A percentile compares a stretch with the other conserved stretches of the same genome.
These are phyloP conservation scores for Vitis hybrid DNA, from an alignment of 177 flowering plant species.

Conservation along the genomic window DNA sequence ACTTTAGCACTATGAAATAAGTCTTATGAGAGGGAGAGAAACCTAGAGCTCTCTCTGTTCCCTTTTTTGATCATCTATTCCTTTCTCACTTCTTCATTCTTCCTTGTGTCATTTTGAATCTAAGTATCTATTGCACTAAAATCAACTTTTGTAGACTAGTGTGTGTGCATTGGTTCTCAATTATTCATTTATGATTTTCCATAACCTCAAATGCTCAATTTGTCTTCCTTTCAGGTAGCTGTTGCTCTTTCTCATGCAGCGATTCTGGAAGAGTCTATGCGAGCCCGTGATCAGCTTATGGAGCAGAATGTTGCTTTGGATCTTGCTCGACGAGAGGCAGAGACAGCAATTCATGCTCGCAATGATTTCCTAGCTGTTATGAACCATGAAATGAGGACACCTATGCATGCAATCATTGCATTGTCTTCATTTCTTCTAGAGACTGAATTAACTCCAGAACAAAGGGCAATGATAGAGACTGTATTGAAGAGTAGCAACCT, in stretches of 20 bases:
- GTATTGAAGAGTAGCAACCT: constrained; percentile 54
- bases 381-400: constrained; percentile 78
- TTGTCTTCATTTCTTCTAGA: constrained; percentile 50
- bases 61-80: too few relatives aligned
- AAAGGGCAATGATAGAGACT: constrained; percentile 51
- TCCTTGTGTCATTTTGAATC: too few relatives aligned
- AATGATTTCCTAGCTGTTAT: constrained; percentile 70
- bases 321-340: constrained; percentile 50
- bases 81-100: too few relatives aligned
- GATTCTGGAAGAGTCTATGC: constrained; percentile 55
- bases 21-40: too few relatives aligned
- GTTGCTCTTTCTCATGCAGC: constrained; percentile 72
- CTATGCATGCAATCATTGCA: constrained; percentile 52
- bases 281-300: constrained; percentile 48
- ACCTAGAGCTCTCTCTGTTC: too few relatives aligned
- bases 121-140: too few relatives aligned
- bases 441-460: constrained; percentile 44
- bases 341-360: constrained; percentile 52
- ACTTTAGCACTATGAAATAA: too few relatives aligned
- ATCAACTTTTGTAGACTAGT: too few relatives aligned
- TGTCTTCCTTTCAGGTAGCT: constrained; percentile 38
- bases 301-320: constrained; percentile 54
- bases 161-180: too few relatives aligned
- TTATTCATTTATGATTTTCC: too few relatives aligned
- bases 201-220: background rate